A percentile compares a stretch with the other conserved stretches of the same genome.
Evolutionary conservation across 75 land plant species (phyloP).

Genomic region (Cryptomeria japonica): DNA sequence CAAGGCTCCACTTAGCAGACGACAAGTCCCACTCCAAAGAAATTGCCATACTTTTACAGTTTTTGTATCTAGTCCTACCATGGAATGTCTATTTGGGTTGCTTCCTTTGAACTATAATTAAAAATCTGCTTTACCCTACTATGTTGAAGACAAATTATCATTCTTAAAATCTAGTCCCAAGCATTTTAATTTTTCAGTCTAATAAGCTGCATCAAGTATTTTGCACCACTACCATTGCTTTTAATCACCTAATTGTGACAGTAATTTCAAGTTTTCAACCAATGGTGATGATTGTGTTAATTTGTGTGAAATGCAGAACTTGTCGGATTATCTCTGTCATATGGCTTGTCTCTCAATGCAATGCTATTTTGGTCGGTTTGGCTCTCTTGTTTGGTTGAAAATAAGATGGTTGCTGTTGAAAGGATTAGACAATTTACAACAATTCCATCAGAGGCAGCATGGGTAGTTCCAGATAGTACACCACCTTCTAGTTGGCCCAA

Average conservation of each 20-base stretch:
- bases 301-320: slow-evolving; percentile 47
- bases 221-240: not conserved
- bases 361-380: slow-evolving; percentile 62
- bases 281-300: not conserved
- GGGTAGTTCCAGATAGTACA: slow-evolving; percentile 45
- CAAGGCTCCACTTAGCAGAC: too few species aligned
- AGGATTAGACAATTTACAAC: slow-evolving; percentile 80
- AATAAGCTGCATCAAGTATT: not conserved
- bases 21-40: too few species aligned
- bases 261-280: not conserved
- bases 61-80: not conserved
- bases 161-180: not conserved
- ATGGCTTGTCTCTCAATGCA: slow-evolving; percentile 76
- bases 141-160: not conserved
- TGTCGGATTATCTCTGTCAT: slow-evolving; percentile 90
- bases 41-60: too few species aligned
- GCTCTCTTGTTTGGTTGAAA: slow-evolving; percentile 80
- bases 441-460: slow-evolving; percentile 80
- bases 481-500: slow-evolving; percentile 85
- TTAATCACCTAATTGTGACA: not conserved
- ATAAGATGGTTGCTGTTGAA: slow-evolving; percentile 94
- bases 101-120: not conserved
- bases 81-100: not conserved
- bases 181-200: not conserved
- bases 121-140: not conserved